These are phyloP conservation scores for Citrus sinensis DNA, from an alignment of 345 rosid genomes.

Conservation along the genomic window DVS_A1.0 CM039163.1:24079001-24079500, in stretches of 20 bases:
- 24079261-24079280: not conserved
- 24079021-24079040: not conserved
- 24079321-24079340: not conserved
- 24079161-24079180: not conserved
- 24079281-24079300: not conserved
- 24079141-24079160: not conserved
- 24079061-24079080: not conserved
- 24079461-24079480: no score
- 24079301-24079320: no score
- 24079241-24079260: not conserved
- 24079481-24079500: no score
- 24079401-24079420: not conserved
- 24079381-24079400: not conserved
- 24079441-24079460: not conserved
- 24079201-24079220: not conserved
- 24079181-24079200: conserved; percentile 1
- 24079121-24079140: conserved; percentile 5
- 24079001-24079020: not conserved
- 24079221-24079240: not conserved
- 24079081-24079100: not conserved
- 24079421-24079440: not conserved
- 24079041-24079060: not conserved
- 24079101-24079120: not conserved
- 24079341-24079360: not conserved
- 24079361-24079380: not conserved